These are phyloP conservation scores for Aegilops sharonensis DNA, from an alignment of 176 grass and related monocot genomes.

Conservation along the genomic window DNA sequence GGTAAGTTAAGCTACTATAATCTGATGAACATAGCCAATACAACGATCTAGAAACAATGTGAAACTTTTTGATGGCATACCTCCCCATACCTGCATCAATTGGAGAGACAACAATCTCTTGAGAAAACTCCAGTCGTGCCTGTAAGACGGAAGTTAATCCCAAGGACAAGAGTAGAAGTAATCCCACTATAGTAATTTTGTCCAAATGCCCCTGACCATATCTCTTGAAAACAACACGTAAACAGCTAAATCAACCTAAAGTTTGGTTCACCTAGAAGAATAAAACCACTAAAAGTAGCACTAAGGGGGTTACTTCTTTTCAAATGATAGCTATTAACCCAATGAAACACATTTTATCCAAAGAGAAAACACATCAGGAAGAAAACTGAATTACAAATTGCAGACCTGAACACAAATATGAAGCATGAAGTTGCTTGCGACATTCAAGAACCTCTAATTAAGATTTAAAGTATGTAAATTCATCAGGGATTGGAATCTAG, in stretches of 20 bases:
- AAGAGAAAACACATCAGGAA: neutral
- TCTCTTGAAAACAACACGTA: neutral
- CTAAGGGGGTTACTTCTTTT: neutral
- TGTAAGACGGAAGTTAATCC: conserved; percentile 42
- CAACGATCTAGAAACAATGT: conserved; percentile 22
- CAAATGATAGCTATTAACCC: conserved; percentile 23
- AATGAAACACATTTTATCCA: conserved; percentile 8
- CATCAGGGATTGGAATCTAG: conserved; percentile 6
- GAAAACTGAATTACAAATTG: conserved; percentile 8
- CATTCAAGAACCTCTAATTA: neutral
- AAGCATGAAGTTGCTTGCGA: neutral
- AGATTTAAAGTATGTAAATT: neutral
- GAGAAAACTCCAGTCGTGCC: conserved; percentile 92
- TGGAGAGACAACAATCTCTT: conserved; percentile 71
- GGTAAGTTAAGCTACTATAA: neutral
- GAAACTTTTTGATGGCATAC: conserved; percentile 47
- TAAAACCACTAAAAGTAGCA: neutral
- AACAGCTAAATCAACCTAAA: conserved; percentile 18
- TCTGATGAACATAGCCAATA: neutral
- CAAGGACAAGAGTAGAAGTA: conserved; percentile 24
- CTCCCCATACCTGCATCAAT: conserved; percentile 92
- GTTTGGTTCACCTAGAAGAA: neutral
- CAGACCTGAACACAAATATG: conserved; percentile 1
- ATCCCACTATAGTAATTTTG: neutral
- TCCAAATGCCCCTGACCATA: conserved; percentile 14